Percentiles rank a stretch among this genome's conserved stretches.
Conservation (phyloP, 176 grass and related monocot genomes). For the Ampelocalamus luodianensis region DNA sequence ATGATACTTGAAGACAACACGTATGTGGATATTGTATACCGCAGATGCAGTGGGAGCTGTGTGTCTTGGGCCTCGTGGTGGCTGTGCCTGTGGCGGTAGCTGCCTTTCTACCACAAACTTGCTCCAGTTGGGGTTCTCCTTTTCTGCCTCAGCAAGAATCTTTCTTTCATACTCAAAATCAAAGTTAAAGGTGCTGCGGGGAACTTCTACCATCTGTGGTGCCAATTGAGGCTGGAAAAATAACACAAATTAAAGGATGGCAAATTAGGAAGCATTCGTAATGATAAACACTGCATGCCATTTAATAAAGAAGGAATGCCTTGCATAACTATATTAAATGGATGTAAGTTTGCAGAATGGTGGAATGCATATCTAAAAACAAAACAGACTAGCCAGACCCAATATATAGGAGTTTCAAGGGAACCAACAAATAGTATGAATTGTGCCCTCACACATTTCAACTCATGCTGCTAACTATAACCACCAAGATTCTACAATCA, state of each 20-base stretch:
- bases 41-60: conserved; percentile 27
- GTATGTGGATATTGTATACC: conserved; percentile 29
- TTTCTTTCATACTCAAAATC: conserved; percentile 95
- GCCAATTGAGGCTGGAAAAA: conserved; percentile 80
- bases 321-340: conserved; percentile 2
- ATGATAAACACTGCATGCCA: neutral
- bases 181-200: conserved; percentile 78
- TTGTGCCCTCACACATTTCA: neutral
- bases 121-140: conserved; percentile 85
- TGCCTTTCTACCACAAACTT: conserved; percentile 68
- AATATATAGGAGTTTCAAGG: neutral
- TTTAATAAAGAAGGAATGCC: neutral
- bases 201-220: conserved; percentile 69
- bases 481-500: neutral
- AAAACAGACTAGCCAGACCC: neutral
- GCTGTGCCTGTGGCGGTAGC: conserved; percentile 33
- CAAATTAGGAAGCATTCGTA: neutral
- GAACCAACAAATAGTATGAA: conserved; percentile 11
- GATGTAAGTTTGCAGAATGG: conserved; percentile 1
- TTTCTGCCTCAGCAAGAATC: conserved; percentile 93
- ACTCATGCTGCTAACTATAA: conserved; percentile 7
- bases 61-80: conserved; percentile 49
- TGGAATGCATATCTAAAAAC: conserved; percentile 17
- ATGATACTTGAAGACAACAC: neutral
- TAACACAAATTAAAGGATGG: conserved; percentile 20